Evolutionary conservation across 2,329 filamentous ascomycete genomes (phyloP).

Genomic region (Clonostachys solani): DNA sequence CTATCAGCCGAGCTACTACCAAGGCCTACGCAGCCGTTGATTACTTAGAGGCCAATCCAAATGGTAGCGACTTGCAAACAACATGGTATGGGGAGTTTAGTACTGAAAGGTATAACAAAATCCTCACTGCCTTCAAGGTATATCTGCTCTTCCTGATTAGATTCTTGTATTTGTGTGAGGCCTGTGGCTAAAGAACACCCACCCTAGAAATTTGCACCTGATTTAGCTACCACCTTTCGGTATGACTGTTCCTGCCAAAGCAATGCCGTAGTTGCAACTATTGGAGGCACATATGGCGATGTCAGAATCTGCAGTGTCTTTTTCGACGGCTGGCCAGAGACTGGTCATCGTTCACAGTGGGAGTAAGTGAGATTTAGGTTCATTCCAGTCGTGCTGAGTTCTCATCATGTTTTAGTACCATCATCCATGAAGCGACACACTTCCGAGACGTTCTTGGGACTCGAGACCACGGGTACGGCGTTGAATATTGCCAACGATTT

Average conservation of each 20-base stretch:
- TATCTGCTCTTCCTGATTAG: no score
- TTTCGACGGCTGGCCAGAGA: neutral
- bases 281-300: neutral
- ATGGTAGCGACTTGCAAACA: neutral
- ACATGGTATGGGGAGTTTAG: neutral
- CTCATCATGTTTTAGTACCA: neutral
- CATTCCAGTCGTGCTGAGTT: no score
- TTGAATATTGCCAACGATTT: neutral
- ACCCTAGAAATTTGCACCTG: neutral
- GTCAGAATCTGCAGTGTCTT: neutral
- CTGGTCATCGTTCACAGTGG: neutral
- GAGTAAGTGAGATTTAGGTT: neutral
- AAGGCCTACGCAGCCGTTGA: neutral
- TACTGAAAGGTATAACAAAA: neutral
- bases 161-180: no score
- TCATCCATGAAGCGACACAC: neutral
- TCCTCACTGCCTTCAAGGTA: neutral
- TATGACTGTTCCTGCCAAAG: neutral
- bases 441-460: neutral
- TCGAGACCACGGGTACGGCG: neutral
- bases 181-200: no score
- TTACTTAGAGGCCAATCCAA: neutral
- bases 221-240: neutral
- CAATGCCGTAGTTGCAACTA: neutral
- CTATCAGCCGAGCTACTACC: neutral